phyloP scores from a whole-genome alignment of 495 filamentous ascomycete species.

The Penicillium turbatum region DNA sequence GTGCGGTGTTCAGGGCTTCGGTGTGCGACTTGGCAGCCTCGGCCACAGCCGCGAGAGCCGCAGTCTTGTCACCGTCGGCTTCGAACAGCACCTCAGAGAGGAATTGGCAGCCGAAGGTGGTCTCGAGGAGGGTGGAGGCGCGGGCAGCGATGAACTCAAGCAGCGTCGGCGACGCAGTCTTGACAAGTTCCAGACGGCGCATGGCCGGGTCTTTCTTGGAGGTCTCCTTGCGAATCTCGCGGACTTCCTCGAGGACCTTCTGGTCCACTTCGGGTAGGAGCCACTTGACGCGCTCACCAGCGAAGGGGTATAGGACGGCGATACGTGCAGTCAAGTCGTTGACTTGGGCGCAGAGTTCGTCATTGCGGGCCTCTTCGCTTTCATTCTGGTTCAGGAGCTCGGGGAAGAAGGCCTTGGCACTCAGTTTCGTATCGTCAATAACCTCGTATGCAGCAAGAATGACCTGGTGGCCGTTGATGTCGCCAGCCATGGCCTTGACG shows the following conservation, averaged over 20 bases:
- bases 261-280: slow-evolving; percentile 60
- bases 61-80: slow-evolving; percentile 65
- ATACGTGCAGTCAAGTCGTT: slow-evolving; percentile 70
- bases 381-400: slow-evolving; percentile 71
- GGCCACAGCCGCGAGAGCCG: slow-evolving; percentile 68
- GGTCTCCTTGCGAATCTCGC: slow-evolving; percentile 67
- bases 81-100: slow-evolving; percentile 76
- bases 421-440: slow-evolving; percentile 87
- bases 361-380: slow-evolving; percentile 48
- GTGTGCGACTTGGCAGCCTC: slow-evolving; percentile 61
- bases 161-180: slow-evolving; percentile 52
- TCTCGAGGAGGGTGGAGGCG: slow-evolving; percentile 61
- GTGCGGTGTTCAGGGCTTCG: slow-evolving; percentile 50
- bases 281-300: slow-evolving; percentile 64
- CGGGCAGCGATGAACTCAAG: slow-evolving; percentile 66
- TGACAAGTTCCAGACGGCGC: slow-evolving; percentile 71
- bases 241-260: slow-evolving; percentile 65
- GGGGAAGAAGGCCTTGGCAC: slow-evolving; percentile 76
- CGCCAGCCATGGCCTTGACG: slow-evolving; percentile 73
- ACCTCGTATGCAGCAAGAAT: slow-evolving; percentile 82
- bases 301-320: slow-evolving; percentile 78
- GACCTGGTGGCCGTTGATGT: slow-evolving; percentile 72
- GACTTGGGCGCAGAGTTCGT: slow-evolving; percentile 59
- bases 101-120: slow-evolving; percentile 81
- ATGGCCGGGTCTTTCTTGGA: slow-evolving; percentile 85